phyloP scores from a whole-genome alignment of 2,329 filamentous ascomycete species.

The Botrytis cinerea region DNA sequence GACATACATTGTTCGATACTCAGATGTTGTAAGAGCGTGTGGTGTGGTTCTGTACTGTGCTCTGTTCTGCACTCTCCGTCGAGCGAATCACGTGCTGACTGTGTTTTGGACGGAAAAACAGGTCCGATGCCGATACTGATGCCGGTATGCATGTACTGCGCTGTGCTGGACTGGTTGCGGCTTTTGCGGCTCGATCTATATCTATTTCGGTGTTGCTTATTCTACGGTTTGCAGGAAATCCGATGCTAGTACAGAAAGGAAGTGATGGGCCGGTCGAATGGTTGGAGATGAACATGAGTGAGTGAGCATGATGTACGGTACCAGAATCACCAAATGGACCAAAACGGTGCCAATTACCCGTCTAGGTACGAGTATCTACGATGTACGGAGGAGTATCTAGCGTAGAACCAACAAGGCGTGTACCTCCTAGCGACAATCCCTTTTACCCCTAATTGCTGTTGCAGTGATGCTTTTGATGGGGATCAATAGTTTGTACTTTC shows the following conservation, averaged over 20 bases:
- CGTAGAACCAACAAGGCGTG: background rate
- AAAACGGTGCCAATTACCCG: background rate
- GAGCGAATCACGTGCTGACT: background rate
- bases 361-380: background rate
- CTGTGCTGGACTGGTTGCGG: background rate
- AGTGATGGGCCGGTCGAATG: background rate
- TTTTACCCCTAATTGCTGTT: background rate
- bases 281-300: background rate
- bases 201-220: background rate
- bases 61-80: background rate
- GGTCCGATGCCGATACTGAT: background rate
- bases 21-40: background rate
- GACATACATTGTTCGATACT: background rate
- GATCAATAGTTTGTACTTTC: background rate
- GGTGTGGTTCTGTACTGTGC: background rate
- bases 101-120: background rate
- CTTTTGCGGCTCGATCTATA: slow-evolving; percentile 14
- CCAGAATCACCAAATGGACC: background rate
- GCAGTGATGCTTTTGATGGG: background rate
- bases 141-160: background rate
- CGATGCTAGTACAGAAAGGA: background rate
- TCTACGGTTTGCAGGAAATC: background rate
- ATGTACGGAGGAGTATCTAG: background rate
- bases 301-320: background rate
- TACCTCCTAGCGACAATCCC: background rate